These are phyloP conservation scores for Bruguiera gymnorhiza DNA, from an alignment of 345 rosid species.

Conservation along the genomic window DNA sequence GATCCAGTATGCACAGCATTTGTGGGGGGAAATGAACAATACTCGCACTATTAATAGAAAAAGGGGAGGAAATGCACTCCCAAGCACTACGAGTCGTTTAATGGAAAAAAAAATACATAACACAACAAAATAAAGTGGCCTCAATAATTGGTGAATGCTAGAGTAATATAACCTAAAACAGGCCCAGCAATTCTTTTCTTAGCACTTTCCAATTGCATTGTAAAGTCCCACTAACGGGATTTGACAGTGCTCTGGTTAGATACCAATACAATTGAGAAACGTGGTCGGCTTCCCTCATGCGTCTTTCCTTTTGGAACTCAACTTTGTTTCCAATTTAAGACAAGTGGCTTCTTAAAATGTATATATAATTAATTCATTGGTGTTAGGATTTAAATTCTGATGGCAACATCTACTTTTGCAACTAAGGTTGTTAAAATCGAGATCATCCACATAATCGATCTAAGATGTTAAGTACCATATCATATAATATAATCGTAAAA, in stretches of 20 bases:
- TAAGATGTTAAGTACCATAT: too few relatives aligned
- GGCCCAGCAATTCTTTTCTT: too few relatives aligned
- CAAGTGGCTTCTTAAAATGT: too few relatives aligned
- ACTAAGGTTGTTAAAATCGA: too few relatives aligned
- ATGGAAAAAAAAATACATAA: not conserved
- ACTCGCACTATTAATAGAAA: not conserved
- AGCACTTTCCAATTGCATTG: not conserved
- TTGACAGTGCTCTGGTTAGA: not conserved
- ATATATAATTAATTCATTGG: too few relatives aligned
- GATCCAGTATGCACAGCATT: not conserved
- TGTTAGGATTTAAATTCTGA: too few relatives aligned
- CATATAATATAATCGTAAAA: too few relatives aligned
- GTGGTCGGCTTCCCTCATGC: not conserved
- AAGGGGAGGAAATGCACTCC: not conserved
- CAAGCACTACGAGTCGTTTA: conserved; percentile 13
- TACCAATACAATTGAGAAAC: not conserved
- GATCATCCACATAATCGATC: too few relatives aligned
- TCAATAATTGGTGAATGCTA: not conserved
- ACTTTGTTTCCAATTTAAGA: too few relatives aligned
- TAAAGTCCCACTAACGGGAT: not conserved
- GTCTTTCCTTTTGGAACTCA: too few relatives aligned
- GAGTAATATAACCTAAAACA: too few relatives aligned
- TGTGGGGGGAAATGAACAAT: not conserved
- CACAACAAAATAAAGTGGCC: not conserved
- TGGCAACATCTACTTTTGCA: too few relatives aligned